Percentiles rank a stretch among this genome's conserved stretches.
Conservation (phyloP, 2,329 filamentous ascomycete genomes). For the Arthroderma uncinatum region DNA sequence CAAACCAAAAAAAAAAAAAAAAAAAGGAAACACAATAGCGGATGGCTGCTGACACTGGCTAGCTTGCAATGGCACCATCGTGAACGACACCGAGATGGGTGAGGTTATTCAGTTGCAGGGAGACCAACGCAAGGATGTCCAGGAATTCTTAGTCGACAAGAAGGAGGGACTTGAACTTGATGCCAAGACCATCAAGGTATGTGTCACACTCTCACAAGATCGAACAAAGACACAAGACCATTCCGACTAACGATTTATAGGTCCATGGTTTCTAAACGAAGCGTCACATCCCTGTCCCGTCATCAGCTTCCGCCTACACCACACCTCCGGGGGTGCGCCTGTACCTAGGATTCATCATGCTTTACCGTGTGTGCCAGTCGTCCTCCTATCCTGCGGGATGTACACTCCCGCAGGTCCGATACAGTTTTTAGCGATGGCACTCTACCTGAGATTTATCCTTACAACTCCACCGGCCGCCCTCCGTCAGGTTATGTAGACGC, state of each 20-base stretch:
- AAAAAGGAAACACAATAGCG: too few species aligned
- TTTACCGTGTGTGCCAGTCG: background rate
- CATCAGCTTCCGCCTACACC: conserved; percentile 27
- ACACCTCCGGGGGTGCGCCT: background rate
- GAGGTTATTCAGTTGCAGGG: conserved; percentile 99
- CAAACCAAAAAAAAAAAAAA: too few species aligned
- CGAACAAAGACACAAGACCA: background rate
- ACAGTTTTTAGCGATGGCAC: background rate
- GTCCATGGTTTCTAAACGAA: conserved; percentile 43
- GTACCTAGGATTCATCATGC: background rate
- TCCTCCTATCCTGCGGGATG: background rate
- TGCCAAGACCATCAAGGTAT: conserved; percentile 90
- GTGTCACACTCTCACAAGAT: conserved; percentile 8
- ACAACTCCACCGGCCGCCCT: background rate
- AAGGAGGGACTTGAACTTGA: conserved; percentile 89
- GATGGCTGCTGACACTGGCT: too few species aligned
- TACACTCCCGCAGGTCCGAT: background rate
- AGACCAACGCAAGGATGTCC: conserved; percentile 97
- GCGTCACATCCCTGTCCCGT: conserved; percentile 32
- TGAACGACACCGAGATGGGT: conserved; percentile 90
- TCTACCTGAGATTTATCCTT: background rate
- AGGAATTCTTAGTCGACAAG: conserved; percentile 90
- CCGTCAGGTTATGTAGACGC: background rate
- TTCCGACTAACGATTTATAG: conserved; percentile 18
- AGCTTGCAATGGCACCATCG: conserved; percentile 99